Evolutionary conservation across 2,329 filamentous ascomycete genomes (phyloP), one percentile per base, ranked within the genome.

Genomic region (Colletotrichum viniferum): DNA sequence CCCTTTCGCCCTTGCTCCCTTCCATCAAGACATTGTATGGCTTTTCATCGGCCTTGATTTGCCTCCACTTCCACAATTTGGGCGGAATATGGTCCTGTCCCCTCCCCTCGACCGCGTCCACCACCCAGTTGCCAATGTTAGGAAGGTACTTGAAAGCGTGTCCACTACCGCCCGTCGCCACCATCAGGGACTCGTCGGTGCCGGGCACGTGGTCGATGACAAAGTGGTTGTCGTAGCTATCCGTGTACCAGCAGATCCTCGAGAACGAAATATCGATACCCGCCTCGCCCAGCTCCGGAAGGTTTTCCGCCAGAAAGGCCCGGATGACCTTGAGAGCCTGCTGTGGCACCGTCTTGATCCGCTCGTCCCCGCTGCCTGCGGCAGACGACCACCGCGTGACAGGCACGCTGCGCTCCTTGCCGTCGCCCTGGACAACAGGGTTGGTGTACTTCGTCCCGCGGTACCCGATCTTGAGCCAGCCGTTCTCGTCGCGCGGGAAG

Each of bases 121-220:
- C 85, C 14, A 92, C 87, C 76, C 85, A 86, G 43, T 88, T 87
- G 2, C 91, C 90, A 77, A 93, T 86, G 4, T 89, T 88, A 0
- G 91, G 91, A 64, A 92, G 79, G 74, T 91, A 92, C 78, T 92
- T 93, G 81, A 92, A 93, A 0, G 86, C 91, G 80, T 93, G 91
- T 0, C 92, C 91, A 43, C 87, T 89, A 0, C 92, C 92, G 1
- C 90, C 91, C 0, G 91, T 92, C 4, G 90, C 90, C 0, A 93
- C 85, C 79, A 92, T 89, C 1, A 93, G 79, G 3, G 70, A 30
- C 9, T 21, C 28, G 1, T 43, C 38, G 7, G 61, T 66, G 0
- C 88, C 86, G 88, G 86, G 73, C 84, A 86, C 34, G 71, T 79
- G 71, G 2, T 80, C 77, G 30, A 87, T 81, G 1, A 83, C 83